phyloP scores from a whole-genome alignment of 2,329 filamentous ascomycete genomes.

The Aspergillus awamori region DNA sequence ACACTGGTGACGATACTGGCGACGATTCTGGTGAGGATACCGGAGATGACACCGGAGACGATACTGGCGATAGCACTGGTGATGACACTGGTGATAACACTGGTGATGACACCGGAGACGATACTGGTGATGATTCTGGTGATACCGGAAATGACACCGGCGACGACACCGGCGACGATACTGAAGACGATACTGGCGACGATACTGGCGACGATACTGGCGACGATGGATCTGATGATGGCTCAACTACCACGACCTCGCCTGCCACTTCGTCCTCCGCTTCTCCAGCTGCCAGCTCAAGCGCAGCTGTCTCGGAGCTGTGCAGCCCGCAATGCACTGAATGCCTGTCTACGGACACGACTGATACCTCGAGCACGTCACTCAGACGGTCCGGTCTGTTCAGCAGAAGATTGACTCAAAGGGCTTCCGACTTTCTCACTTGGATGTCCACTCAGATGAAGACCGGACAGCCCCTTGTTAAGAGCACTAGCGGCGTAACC shows the following conservation, averaged over 20 bases:
- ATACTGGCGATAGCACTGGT: background rate
- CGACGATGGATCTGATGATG: background rate
- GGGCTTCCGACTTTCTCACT: background rate
- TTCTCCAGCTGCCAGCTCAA: background rate
- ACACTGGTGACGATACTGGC: background rate
- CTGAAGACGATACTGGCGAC: background rate
- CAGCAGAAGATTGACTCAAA: background rate
- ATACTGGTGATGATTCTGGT: background rate
- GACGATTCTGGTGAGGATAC: background rate
- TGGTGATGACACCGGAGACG: background rate
- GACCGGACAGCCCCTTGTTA: background rate
- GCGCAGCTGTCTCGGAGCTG: background rate
- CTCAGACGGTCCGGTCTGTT: background rate
- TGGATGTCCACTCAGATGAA: background rate
- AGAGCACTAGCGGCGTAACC: background rate
- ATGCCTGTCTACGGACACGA: background rate
- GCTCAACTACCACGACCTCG: background rate
- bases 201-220: background rate
- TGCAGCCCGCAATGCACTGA: conserved; percentile 1
- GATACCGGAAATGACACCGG: background rate
- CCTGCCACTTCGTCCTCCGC: background rate
- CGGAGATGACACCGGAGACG: background rate
- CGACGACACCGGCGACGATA: background rate
- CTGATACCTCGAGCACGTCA: background rate
- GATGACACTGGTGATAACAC: background rate